Evolutionary conservation across 2,329 filamentous ascomycete species (phyloP).

Genomic region (Emmonsiellopsis sp.): DNA sequence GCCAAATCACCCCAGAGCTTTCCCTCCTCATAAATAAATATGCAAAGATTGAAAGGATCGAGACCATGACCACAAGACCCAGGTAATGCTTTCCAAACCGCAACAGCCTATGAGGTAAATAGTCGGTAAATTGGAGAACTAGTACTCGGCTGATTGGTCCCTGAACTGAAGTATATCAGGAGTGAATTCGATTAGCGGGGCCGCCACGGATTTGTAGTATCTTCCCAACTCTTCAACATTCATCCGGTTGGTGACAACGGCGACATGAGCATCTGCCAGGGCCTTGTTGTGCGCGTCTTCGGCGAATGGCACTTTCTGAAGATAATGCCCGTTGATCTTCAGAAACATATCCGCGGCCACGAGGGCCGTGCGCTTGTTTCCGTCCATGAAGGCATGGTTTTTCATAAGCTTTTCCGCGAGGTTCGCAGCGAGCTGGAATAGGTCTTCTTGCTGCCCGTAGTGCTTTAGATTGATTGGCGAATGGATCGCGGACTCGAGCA

Average conservation of each 20-base stretch:
- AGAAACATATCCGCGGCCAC: slow-evolving; percentile 24
- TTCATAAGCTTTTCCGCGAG: slow-evolving; percentile 23
- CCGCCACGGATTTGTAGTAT: slow-evolving; percentile 9
- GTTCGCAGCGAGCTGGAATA: slow-evolving; percentile 21
- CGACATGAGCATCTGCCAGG: slow-evolving; percentile 12
- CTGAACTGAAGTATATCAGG: slow-evolving; percentile 7
- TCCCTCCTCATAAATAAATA: not conserved
- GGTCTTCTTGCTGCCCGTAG: slow-evolving; percentile 15
- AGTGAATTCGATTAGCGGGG: slow-evolving; percentile 2
- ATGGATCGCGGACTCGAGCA: slow-evolving; percentile 20
- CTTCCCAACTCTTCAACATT: slow-evolving; percentile 9
- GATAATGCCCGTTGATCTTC: slow-evolving; percentile 20
- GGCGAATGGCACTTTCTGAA: slow-evolving; percentile 12
- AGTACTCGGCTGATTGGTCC: slow-evolving; percentile 6
- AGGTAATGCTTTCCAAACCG: not conserved
- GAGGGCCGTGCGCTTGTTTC: slow-evolving; percentile 24
- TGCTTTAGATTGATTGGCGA: slow-evolving; percentile 21
- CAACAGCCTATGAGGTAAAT: not conserved
- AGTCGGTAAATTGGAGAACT: not conserved
- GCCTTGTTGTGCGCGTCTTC: slow-evolving; percentile 3
- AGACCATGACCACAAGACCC: not conserved
- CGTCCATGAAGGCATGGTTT: slow-evolving; percentile 23
- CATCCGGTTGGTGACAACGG: slow-evolving; percentile 11
- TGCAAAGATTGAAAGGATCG: not conserved
- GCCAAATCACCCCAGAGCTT: not conserved